phyloP scores from a whole-genome alignment of 192 early-diverging fungal species.

The Lunasporangiospora selenospora region DNA sequence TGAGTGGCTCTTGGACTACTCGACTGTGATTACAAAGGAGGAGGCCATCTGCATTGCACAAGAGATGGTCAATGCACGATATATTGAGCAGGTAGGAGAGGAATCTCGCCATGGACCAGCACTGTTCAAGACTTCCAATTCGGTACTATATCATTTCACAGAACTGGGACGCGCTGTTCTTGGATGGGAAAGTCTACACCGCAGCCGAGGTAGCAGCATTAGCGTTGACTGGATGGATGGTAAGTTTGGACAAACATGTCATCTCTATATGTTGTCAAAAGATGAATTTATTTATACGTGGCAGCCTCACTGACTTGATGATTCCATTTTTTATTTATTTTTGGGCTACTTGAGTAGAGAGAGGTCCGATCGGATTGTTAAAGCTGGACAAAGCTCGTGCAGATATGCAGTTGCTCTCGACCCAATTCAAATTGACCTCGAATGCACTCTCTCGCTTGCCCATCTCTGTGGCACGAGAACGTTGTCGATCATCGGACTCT shows the following conservation, averaged over 20 bases:
- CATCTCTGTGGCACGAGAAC: too few species aligned
- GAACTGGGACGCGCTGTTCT: conserved; percentile 37
- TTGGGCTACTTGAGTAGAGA: background rate
- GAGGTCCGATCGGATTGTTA: too few species aligned
- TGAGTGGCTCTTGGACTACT: conserved; percentile 59
- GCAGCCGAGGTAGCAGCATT: conserved; percentile 37
- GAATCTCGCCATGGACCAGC: conserved; percentile 14
- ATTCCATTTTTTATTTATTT: background rate
- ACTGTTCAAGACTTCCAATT: conserved; percentile 24
- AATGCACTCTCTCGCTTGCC: too few species aligned
- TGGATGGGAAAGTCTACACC: conserved; percentile 37
- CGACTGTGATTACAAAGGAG: conserved; percentile 54
- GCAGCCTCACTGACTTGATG: too few species aligned
- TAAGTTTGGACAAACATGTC: conserved; percentile 7
- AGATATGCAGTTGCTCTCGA: too few species aligned
- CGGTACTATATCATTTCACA: conserved; percentile 45
- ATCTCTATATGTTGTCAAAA: too few species aligned
- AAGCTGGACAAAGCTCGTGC: too few species aligned
- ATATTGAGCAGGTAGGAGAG: conserved; percentile 52
- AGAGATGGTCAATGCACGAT: conserved; percentile 51
- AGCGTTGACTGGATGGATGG: conserved; percentile 47
- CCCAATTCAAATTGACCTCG: too few species aligned
- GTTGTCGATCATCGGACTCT: too few species aligned
- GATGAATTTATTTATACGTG: too few species aligned
- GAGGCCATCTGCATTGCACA: conserved; percentile 54